phyloP scores from a whole-genome alignment of 495 filamentous ascomycete genomes.

The Thozetella sp. region DNA sequence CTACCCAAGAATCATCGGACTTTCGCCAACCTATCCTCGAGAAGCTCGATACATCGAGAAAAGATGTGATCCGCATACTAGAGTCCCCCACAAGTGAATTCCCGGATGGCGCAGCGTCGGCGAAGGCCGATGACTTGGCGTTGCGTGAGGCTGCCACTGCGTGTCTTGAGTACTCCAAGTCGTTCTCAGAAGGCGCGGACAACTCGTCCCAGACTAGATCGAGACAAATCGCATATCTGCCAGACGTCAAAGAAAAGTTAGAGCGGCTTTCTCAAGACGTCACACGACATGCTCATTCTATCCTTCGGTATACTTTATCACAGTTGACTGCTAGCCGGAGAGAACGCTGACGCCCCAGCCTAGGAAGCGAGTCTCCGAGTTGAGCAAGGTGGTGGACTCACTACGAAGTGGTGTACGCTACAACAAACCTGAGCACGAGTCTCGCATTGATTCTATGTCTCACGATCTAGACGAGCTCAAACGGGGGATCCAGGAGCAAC shows the following conservation, averaged over 20 bases:
- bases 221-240: not conserved
- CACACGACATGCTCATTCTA: not conserved
- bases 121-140: too few species aligned
- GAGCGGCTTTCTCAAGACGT: not conserved
- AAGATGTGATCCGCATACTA: too few species aligned
- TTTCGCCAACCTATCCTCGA: not conserved
- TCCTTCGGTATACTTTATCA: not conserved
- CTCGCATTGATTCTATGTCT: not conserved
- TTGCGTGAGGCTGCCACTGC: too few species aligned
- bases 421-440: not conserved
- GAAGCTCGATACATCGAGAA: not conserved
- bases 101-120: too few species aligned
- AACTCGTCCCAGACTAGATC: not conserved
- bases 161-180: too few species aligned
- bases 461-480: not conserved
- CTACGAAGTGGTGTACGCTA: not conserved
- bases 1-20: not conserved
- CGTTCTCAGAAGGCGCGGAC: not conserved
- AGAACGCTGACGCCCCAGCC: too few species aligned
- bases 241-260: not conserved
- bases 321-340: too few species aligned
- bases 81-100: too few species aligned
- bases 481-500: not conserved
- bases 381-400: not conserved
- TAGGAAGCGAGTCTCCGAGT: not conserved